Evolutionary conservation across 345 rosid genomes (phyloP).

Genomic region (Arabis alpina): DNA sequence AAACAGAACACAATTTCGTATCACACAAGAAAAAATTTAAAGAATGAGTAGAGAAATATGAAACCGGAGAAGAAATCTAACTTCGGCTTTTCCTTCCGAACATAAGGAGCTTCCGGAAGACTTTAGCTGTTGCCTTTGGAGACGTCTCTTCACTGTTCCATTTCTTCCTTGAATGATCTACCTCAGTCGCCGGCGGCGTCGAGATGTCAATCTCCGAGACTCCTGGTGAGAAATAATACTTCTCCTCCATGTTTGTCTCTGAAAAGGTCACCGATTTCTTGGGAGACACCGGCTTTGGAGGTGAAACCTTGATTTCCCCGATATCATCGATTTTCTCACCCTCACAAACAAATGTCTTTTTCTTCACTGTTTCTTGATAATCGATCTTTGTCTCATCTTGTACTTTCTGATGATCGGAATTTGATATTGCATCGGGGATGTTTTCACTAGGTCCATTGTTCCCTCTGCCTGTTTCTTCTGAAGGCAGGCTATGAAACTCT

Average conservation of each 20-base stretch:
- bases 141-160: slow-evolving; percentile 76
- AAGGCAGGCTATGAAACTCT: slow-evolving; percentile 53
- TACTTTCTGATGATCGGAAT: slow-evolving; percentile 16
- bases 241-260: slow-evolving; percentile 44
- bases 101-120: slow-evolving; percentile 83
- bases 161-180: slow-evolving; percentile 80
- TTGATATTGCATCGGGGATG: slow-evolving; percentile 22
- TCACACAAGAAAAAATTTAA: slow-evolving; percentile 27
- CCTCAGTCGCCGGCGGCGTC: slow-evolving; percentile 61
- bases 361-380: slow-evolving; percentile 42
- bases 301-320: slow-evolving; percentile 39
- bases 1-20: background rate
- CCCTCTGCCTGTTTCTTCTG: slow-evolving; percentile 45
- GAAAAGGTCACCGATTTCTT: slow-evolving; percentile 44
- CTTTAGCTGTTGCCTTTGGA: slow-evolving; percentile 77
- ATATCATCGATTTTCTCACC: slow-evolving; percentile 31
- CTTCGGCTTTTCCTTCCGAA: slow-evolving; percentile 65
- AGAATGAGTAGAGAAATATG: background rate
- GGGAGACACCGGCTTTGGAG: slow-evolving; percentile 45
- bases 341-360: slow-evolving; percentile 37
- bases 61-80: background rate
- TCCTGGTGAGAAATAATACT: slow-evolving; percentile 42
- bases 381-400: slow-evolving; percentile 36
- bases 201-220: slow-evolving; percentile 64
- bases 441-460: slow-evolving; percentile 33